Conservation (phyloP, 73 alveolate genomes). For the Symbiodinium natans region DNA sequence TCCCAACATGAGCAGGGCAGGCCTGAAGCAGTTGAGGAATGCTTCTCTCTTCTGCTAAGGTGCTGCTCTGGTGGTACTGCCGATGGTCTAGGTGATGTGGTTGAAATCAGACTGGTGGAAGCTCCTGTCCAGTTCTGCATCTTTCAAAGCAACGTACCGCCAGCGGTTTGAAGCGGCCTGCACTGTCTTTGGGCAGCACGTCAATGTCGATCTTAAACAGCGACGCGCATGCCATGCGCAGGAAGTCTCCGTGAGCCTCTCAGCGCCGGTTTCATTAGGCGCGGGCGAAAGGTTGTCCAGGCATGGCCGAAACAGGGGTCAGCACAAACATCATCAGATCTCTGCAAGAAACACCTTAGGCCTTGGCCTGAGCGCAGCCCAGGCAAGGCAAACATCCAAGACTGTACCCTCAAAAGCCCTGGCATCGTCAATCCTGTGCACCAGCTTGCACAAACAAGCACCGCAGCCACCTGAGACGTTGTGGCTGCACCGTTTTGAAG, state of each 20-base stretch:
- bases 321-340: too few species aligned
- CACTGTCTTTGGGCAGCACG: not conserved
- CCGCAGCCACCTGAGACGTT: not conserved
- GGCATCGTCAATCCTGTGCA: too few species aligned
- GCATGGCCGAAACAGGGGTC: too few species aligned
- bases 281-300: too few species aligned
- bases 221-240: not conserved
- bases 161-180: not conserved
- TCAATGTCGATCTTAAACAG: not conserved
- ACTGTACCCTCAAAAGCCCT: too few species aligned
- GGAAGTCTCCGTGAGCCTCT: not conserved
- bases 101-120: not conserved
- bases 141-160: not conserved
- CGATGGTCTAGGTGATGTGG: not conserved
- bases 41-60: not conserved
- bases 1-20: not conserved
- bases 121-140: not conserved
- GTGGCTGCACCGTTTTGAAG: not conserved
- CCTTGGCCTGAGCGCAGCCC: too few species aligned
- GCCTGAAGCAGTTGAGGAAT: too few species aligned
- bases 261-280: not conserved
- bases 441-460: too few species aligned
- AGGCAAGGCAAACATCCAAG: too few species aligned
- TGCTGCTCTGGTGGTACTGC: not conserved
- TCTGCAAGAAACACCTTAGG: too few species aligned